Percentiles rank a stretch among this genome's conserved stretches.
These are phyloP conservation scores for Volvariella surrecta DNA, from an alignment of 1,284 basidiomycete genomes.

Conservation along the genomic window DNA sequence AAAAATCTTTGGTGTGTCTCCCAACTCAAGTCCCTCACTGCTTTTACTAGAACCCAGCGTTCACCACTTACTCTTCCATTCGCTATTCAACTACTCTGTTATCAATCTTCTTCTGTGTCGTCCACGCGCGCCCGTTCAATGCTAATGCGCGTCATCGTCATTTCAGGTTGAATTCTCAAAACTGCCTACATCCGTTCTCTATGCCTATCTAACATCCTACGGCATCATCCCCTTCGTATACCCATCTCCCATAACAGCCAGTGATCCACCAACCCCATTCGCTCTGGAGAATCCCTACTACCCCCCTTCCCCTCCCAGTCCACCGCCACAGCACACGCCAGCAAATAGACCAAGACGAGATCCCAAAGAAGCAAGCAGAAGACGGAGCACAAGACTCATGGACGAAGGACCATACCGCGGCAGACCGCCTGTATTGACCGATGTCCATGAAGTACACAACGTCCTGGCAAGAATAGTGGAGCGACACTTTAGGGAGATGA, in stretches of 20 bases:
- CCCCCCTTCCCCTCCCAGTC: constrained; percentile 40
- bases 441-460: constrained; percentile 54
- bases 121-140: too few species aligned
- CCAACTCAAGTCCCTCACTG: neutral
- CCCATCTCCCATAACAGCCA: constrained; percentile 56
- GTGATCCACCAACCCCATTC: constrained; percentile 61
- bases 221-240: constrained; percentile 60
- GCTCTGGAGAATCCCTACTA: constrained; percentile 41
- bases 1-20: constrained; percentile 29
- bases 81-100: neutral
- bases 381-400: constrained; percentile 57
- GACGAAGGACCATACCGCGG: constrained; percentile 50
- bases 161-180: constrained; percentile 62
- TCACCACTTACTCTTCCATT: neutral
- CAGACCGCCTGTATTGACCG: constrained; percentile 56
- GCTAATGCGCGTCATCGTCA: too few species aligned
- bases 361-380: constrained; percentile 42
- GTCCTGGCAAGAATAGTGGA: constrained; percentile 61
- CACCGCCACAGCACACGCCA: constrained; percentile 33
- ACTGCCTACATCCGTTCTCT: constrained; percentile 48
- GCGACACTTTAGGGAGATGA: constrained; percentile 53
- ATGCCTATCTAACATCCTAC: constrained; percentile 62
- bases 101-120: neutral
- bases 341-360: constrained; percentile 65
- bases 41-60: constrained; percentile 2